Evolutionary conservation across 2,329 filamentous ascomycete genomes (phyloP), one percentile per base, ranked within the genome.

Genomic region (Hypoxylon sp.): DNA sequence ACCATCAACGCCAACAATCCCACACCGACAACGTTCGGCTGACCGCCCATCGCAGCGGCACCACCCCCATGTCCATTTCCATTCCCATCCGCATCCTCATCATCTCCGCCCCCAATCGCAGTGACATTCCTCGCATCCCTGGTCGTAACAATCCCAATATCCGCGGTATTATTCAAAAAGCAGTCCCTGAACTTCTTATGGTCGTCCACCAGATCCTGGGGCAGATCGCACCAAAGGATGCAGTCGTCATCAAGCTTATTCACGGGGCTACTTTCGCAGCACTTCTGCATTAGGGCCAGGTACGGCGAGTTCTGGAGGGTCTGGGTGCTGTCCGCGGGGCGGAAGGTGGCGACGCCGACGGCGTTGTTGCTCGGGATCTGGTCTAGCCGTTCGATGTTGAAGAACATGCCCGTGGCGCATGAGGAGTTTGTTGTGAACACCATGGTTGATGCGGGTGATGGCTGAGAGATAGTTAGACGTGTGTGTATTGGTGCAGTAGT

Each of bases 1-100:
- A 53, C 50, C 32, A 38, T n/a, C n/a, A 49, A 28, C 45, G 45
- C 45, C 45, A 49, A 17, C 25, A 49, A 14, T n/a, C 45, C 14
- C 21, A 17, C 25, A 25, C 45, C 45, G 7, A 6, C 21, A n/a
- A 49, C 45, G 28, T 23, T 30, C 25, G 23, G 45, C 21, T 13
- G 21, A 1, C 38, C 38, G 19, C 25, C 25, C 41, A 46, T 34
- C 32, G 10, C 21, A 9, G 14, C 19, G 19, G 19, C 50, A 14
- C 50, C 50, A n/a, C 32, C 32, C 1, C 21, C 50, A 38, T 53
- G 19, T 17, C 50, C 50, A 53, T 19, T 5, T 10, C 48, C 48
- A 17, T 32, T n/a, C n/a, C 48, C 48, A 11, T 17, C 6, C 2
- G 2, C 23, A 38, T 38, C 34, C 13, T 17, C n/a, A 21, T 1